Percentiles rank a stretch among this genome's conserved stretches.
Conservation (phyloP, 2,329 filamentous ascomycete species). For the Beauveria varroae region DNA sequence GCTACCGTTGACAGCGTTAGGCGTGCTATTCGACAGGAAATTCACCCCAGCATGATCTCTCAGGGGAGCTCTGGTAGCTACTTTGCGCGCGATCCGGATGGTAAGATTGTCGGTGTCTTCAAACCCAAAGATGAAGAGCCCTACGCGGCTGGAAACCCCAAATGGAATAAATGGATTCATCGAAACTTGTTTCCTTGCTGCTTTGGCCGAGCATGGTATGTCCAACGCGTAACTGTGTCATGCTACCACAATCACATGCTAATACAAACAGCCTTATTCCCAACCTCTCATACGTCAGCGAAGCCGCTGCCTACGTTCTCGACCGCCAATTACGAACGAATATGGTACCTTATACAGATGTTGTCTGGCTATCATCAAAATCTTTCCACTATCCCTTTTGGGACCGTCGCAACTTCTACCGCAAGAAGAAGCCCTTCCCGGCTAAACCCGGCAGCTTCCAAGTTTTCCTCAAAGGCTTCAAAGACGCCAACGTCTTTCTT, state of each 20-base stretch:
- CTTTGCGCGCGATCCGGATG: slow-evolving; percentile 85
- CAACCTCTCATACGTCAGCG: slow-evolving; percentile 94
- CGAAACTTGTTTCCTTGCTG: slow-evolving; percentile 95
- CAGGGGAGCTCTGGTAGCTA: slow-evolving; percentile 98
- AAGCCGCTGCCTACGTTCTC: slow-evolving; percentile 92
- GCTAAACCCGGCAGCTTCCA: slow-evolving; percentile 94
- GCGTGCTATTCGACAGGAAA: slow-evolving; percentile 77
- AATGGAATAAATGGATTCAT: slow-evolving; percentile 99
- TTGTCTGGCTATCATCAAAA: slow-evolving; percentile 89
- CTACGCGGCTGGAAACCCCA: slow-evolving; percentile 92
- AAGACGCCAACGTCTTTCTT: slow-evolving; percentile 92
- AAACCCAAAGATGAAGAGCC: slow-evolving; percentile 99
- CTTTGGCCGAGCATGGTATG: slow-evolving; percentile 81
- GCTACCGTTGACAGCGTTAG: slow-evolving; percentile 84
- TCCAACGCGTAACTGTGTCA: slow-evolving; percentile 11
- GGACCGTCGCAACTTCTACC: slow-evolving; percentile 82
- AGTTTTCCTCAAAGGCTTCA: slow-evolving; percentile 93
- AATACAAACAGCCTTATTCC: slow-evolving; percentile 63
- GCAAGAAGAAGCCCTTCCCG: slow-evolving; percentile 79
- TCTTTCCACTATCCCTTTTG: slow-evolving; percentile 98
- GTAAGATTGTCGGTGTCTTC: slow-evolving; percentile 95
- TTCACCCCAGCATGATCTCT: slow-evolving; percentile 92
- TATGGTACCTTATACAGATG: slow-evolving; percentile 92
- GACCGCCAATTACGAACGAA: slow-evolving; percentile 85
- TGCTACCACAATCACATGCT: slow-evolving; percentile 11